A percentile compares a stretch with the other conserved stretches of the same genome.
phyloP scores from a whole-genome alignment of 73 alveolate species.

The Stentor roeselii region DNA sequence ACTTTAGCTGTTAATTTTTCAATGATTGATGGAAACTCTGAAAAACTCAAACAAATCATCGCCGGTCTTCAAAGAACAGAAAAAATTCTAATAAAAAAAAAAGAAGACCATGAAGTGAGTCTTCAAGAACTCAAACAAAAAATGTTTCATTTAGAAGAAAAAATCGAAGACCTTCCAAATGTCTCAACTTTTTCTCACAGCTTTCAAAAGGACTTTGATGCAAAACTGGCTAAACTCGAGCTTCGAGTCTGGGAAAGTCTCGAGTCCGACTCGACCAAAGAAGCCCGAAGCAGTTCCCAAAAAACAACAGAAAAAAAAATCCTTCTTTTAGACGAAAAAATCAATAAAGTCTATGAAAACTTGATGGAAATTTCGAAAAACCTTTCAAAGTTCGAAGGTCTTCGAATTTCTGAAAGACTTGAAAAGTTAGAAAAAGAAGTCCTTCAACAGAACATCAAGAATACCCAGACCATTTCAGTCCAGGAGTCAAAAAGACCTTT shows the following conservation, averaged over 20 bases:
- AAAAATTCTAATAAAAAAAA: not conserved
- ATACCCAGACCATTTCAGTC: not conserved
- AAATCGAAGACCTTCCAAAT: not conserved
- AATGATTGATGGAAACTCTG: not conserved
- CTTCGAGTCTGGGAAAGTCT: not conserved
- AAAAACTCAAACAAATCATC: not conserved
- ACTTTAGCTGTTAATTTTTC: not conserved
- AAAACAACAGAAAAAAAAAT: not conserved
- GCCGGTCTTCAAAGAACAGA: not conserved
- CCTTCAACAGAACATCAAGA: not conserved
- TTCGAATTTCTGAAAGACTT: not conserved
- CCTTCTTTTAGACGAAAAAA: not conserved
- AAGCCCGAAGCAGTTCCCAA: not conserved
- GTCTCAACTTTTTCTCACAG: not conserved
- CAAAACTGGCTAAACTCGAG: not conserved
- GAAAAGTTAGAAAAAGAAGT: not conserved
- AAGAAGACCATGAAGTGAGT: not conserved
- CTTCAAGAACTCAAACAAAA: not conserved
- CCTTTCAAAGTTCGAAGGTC: not conserved
- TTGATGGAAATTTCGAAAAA: not conserved
- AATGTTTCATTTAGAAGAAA: not conserved
- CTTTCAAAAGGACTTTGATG: not conserved
- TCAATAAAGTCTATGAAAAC: not conserved
- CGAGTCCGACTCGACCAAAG: conserved; percentile 8
- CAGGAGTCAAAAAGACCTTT: not conserved